Base-by-base conservation (phyloP, 73 alveolate genomes). In the Symbiodinium natans region DNA sequence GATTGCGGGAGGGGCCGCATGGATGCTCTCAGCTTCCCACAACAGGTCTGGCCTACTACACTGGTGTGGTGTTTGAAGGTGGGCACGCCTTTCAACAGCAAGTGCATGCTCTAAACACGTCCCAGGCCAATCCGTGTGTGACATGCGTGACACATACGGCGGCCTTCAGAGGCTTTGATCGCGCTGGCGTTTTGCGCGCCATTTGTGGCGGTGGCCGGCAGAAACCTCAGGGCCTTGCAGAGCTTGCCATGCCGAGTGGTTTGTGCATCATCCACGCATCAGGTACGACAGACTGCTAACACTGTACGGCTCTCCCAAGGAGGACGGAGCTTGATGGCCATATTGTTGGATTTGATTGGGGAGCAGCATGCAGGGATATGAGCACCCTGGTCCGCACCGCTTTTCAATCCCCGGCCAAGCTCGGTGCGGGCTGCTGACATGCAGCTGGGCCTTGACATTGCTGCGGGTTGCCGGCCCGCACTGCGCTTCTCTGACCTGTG, bases 21-120 rank as follows among this genome's bases (percentile, higher is more conserved):
- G 17, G 71, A 21, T 1, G 71, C 71, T 63, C 19, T 63, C 80
- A 63, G 19, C 80, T 27, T 63, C 38, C 52, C 33, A 23, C 46
- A 31, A n/a, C 89, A 75, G 99, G 99, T 40, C 94, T 93, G 10
- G 94, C 94, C 82, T 93, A 93, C 89, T 93, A 93, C 99, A 93
- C 99, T n/a, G 99, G 99, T 68, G 88, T 83, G 74, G 99, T 93
- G 43, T 93, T 93, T 34, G 99, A 93, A 83, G 98, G 97, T 36
- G 25, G 27, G 31, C 4, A 34, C 42, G 43, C 42, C 43, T 15
- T 13, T 15, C 82, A 29, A 29, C 4, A 25, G 0, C 43, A 13
- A 59, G 77, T 13, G 77, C 36, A 13, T 19, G 33, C 9, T 21
- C 33, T 25, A n/a, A 25, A n/a, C 33, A 21, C 77, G 6, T 13